phyloP scores from a whole-genome alignment of 1,284 basidiomycete genomes.

The Cutaneotrichosporon sp. region DNA sequence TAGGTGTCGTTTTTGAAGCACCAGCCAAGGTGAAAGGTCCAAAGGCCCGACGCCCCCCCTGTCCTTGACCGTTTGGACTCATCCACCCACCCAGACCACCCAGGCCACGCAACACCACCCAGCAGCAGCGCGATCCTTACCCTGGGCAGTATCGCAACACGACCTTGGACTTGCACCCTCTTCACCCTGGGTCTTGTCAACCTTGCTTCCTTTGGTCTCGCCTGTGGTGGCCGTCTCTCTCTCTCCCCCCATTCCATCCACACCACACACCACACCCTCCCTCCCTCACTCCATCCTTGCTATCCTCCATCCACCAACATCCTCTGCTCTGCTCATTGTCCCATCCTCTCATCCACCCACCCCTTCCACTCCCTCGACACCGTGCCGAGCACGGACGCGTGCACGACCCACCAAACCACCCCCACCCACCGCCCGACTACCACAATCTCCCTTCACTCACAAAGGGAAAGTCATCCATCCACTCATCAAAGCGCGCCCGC shows the following conservation, averaged over 20 bases:
- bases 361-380: neutral
- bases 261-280: neutral
- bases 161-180: neutral
- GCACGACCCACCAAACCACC: neutral
- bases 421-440: neutral
- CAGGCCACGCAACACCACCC: neutral
- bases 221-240: neutral
- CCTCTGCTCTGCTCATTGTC: slow-evolving; percentile 5
- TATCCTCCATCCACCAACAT: slow-evolving; percentile 5
- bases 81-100: too few species aligned
- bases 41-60: neutral
- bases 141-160: too few species aligned
- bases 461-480: neutral
- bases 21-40: too few species aligned
- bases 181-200: neutral
- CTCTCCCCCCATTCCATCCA: neutral
- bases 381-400: slow-evolving; percentile 15
- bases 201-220: neutral
- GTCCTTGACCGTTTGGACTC: too few species aligned
- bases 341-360: too few species aligned
- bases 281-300: slow-evolving; percentile 5
- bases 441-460: neutral
- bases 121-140: too few species aligned
- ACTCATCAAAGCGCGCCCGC: neutral
- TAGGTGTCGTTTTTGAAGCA: too few species aligned